Evolutionary conservation across 1,139 yeast genomes (phyloP), one percentile per base, ranked within the genome.

Genomic region (Lodderomyces parapsilosis): DNA sequence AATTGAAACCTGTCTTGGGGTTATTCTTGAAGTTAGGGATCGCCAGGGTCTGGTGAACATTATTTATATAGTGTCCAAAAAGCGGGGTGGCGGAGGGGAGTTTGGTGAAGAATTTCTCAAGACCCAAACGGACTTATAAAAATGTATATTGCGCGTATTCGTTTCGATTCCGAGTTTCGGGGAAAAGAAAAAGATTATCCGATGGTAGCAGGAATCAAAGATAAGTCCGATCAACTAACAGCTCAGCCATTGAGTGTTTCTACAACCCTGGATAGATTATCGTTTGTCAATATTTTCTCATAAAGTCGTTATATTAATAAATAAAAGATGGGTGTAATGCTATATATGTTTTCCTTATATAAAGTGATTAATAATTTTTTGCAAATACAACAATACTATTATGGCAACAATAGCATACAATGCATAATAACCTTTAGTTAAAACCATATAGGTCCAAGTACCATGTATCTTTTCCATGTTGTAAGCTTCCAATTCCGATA

Each of bases 401-500:
- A 68, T 44, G 19, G 51, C 49, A n/a, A 56, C 44, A 15, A 65
- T 15, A 1, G 54, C 52, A 40, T 76, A 43, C 7, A 62, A 50
- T 28, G 63, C 71, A 50, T 74, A 71, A 46, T 73, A 71, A 19
- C 80, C 78, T 49, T 71, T 72, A 38, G 80, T 76, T 40, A 74
- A 59, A 11, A 77, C 65, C 50, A 79, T 74, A 62, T 81, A 83
- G 34, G 80, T 70, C 68, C 85, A 63, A 53, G 79, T 79, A 39
- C 72, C 67, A 50, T 78, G 74, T 48, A 86, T 67, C 57, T 78
- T 76, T 33, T 70, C 63, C 57, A 81, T 60, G 65, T 86, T 86
- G 56, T 81, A 80, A 38, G 63, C 59, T 56, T 85, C 91, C 51
- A 86, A 76, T 60, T 86, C 94, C 42, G 71, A 64, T 36, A 86